Evolutionary conservation across 495 filamentous ascomycete species (phyloP), one percentile per base, ranked within the genome.

Genomic region (Podospora appendiculata): DNA sequence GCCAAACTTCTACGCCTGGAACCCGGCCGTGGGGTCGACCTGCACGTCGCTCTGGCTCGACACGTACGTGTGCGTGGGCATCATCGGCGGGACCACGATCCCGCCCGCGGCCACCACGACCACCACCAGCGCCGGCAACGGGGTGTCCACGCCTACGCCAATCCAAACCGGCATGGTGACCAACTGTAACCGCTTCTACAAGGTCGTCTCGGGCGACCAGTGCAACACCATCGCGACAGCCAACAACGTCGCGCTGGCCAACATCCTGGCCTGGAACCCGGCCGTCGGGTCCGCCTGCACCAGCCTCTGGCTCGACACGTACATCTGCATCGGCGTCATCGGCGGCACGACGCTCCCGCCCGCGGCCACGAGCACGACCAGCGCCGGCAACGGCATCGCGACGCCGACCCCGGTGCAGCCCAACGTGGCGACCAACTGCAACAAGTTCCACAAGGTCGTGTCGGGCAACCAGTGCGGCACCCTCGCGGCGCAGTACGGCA

Each of bases 231-330:
- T 51, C 49, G 13, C 18, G 13, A 33, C 8, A 10, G 9, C 12
- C 9, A 11, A 12, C 16, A 19, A 40, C 25, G 14, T 51, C 39
- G n/a, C 19, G 3, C 12, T 41, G 5, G 11, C 16, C 12, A 11
- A 35, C 16, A 34, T 51, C 11, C 32, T 33, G 17, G 10, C 12
- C 9, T 51, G 40, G 49, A 51, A 51, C 49, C 49, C 49, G 12
- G 40, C 49, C 25, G 40, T 51, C n/a, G 47, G 47, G 7, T 2
- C 3, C 3, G 19, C 40, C 35, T 50, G 35, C 36, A 32, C 35
- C 11, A 32, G 3, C 32, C 35, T 50, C 9, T 41, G 14, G 35
- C 16, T 32, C 8, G 32, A 25, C 35, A 18, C 11, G 9, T 39
- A 39, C 35, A 16, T 46, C 18, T 46, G 44, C 32, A 9, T 46